phyloP scores from a whole-genome alignment of 306 rosid species.

The Abrus pulchellus region DNA sequence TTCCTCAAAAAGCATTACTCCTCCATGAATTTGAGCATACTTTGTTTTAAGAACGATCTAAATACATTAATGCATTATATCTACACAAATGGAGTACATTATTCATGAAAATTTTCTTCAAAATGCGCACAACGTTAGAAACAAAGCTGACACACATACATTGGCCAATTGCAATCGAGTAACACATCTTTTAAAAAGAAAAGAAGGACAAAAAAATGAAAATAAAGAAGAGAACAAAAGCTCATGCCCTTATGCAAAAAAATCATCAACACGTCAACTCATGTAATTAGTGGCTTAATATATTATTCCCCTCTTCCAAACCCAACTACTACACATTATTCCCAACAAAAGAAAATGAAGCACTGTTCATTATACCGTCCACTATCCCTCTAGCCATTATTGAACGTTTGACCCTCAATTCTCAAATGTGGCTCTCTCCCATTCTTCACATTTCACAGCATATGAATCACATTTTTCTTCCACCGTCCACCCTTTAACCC shows the following conservation, averaged over 20 bases:
- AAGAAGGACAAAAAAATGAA: not conserved
- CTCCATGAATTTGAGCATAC: no score
- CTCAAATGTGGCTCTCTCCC: not conserved
- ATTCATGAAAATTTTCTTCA: not conserved
- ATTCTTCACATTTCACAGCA: not conserved
- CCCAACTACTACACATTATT: not conserved
- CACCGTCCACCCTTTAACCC: slow-evolving; percentile 16
- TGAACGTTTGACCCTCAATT: slow-evolving; percentile 31
- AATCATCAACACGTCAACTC: not conserved
- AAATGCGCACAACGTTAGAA: not conserved
- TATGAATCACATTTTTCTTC: slow-evolving; percentile 4
- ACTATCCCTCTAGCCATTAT: slow-evolving; percentile 11
- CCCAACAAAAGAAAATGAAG: slow-evolving; percentile 39
- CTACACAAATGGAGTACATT: no score
- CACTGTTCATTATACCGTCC: slow-evolving; percentile 24
- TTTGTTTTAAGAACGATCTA: no score
- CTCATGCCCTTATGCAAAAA: not conserved
- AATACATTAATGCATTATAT: no score
- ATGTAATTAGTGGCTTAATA: not conserved
- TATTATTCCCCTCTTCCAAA: not conserved
- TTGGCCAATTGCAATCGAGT: not conserved
- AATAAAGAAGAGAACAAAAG: not conserved
- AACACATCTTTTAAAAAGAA: not conserved
- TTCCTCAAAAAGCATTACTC: no score
- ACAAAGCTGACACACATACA: not conserved